Base-by-base conservation (phyloP, 208 protist species). In the Tritrichomonas foetus region DNA sequence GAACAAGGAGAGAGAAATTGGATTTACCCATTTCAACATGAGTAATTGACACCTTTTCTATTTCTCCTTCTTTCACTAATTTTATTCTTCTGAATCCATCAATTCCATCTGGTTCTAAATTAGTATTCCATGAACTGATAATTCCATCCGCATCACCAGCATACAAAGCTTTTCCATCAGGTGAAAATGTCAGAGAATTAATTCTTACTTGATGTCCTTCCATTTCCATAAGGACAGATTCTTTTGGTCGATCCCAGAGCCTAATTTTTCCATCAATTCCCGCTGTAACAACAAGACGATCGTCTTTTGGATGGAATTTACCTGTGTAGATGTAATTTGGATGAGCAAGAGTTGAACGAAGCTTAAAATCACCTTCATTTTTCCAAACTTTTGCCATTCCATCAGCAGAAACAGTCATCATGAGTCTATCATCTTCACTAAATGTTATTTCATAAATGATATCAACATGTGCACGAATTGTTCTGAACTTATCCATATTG, bases 1-100 rank as follows among this genome's bases (percentile, higher is more conserved):
- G 47, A 57, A 89, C 78, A 14, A 89, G 30, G 0, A 89, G 16
- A 27, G 78, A 89, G 30, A 89, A 89, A 5, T 89, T 89, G 1
- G 78, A 89, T 39, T 33, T 25, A 27, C 47, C 78, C 78, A 89
- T 89, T 89, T 44, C 44, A 30, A 89, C 1, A 14, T 50, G 39
- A 33, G 47, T 47, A 39, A 89, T 89, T 36, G 47, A 9, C 33
- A 53, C 3, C 8, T 50, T 22, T 57, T 53, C 47, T 39, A 89
- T 89, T 89, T 89, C 78, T 57, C 47, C 78, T 57, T 89, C 78
- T 53, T 39, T 53, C 8, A 89, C 78, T 3, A 89, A 27, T n/a
- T 47, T 89, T 5, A 53, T 57, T 22, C 78, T 53, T 39, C 16
- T 39, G 20, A 89, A 20, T 33, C 78, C 78, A 61, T 89, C 78